These are phyloP conservation scores for Allium sativum DNA, from an alignment of 106 monocot genomes.

Conservation along the genomic window DNA sequence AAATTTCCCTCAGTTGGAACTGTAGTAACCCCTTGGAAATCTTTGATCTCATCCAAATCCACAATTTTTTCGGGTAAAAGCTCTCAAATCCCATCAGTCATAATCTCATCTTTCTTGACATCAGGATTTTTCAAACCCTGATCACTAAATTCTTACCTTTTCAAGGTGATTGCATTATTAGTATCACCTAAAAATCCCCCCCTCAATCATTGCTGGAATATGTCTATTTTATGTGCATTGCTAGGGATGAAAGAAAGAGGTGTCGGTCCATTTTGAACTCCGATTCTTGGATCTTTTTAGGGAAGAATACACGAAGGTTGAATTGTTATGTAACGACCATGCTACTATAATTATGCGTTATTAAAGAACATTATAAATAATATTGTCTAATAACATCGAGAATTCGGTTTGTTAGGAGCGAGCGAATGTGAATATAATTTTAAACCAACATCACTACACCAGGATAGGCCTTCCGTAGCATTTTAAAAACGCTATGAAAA, in stretches of 20 bases:
- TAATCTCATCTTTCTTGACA: conserved; percentile 18
- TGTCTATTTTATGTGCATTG: conserved; percentile 11
- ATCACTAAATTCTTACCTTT: conserved; percentile 60
- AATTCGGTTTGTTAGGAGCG: no score
- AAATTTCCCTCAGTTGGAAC: conserved; percentile 19
- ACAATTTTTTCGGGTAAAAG: conserved; percentile 60
- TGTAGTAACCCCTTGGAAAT: conserved; percentile 43
- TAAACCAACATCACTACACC: no score
- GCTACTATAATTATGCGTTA: no score
- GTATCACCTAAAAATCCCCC: conserved; percentile 74
- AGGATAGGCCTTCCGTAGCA: no score
- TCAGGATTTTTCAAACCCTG: conserved; percentile 49
- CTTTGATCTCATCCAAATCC: conserved; percentile 73
- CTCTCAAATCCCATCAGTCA: conserved; percentile 23
- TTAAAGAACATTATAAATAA: no score
- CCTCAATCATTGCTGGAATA: conserved; percentile 5
- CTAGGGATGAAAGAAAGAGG: conserved; percentile 42
- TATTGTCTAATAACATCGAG: no score
- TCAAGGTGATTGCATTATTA: conserved; percentile 66
- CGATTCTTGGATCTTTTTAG: conserved; percentile 49
- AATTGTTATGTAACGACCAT: no score
- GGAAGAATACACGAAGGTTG: conserved; percentile 58
- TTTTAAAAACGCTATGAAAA: no score
- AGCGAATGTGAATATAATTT: no score
- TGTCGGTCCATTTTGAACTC: conserved; percentile 55